Conservation (phyloP, 331 rosid genomes). For the Telfairia occidentalis region DNA sequence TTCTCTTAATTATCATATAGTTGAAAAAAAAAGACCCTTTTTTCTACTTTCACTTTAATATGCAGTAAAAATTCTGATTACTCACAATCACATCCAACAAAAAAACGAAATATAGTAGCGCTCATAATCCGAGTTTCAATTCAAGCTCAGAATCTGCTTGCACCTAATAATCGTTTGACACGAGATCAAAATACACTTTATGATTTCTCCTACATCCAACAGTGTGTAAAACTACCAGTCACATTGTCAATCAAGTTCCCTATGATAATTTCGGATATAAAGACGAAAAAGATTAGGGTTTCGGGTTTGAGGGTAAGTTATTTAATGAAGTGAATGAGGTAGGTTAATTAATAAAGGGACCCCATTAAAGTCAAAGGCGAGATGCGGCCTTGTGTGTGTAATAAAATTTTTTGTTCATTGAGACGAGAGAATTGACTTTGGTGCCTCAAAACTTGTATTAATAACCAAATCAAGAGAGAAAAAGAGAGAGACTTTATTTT, state of each 20-base stretch:
- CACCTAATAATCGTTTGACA: background rate
- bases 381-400: conserved; percentile 53
- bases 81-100: background rate
- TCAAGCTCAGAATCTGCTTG: too few relatives aligned
- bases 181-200: too few relatives aligned
- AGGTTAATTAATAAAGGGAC: conserved; percentile 4
- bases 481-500: conserved; percentile 11
- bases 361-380: conserved; percentile 54
- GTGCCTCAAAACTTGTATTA: conserved; percentile 55
- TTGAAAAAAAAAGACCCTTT: background rate
- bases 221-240: too few relatives aligned
- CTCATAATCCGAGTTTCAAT: background rate
- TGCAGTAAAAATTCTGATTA: background rate
- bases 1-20: background rate
- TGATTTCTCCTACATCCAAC: too few relatives aligned
- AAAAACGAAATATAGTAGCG: background rate
- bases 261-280: background rate
- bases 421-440: conserved; percentile 71
- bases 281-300: background rate
- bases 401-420: conserved; percentile 5
- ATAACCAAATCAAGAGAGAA: conserved; percentile 14
- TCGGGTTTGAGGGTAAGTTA: background rate
- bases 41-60: background rate
- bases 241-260: too few relatives aligned
- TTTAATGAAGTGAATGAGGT: background rate